Base-by-base conservation (phyloP, 345 rosid species). In the Gynandropsis gynandra region DNA sequence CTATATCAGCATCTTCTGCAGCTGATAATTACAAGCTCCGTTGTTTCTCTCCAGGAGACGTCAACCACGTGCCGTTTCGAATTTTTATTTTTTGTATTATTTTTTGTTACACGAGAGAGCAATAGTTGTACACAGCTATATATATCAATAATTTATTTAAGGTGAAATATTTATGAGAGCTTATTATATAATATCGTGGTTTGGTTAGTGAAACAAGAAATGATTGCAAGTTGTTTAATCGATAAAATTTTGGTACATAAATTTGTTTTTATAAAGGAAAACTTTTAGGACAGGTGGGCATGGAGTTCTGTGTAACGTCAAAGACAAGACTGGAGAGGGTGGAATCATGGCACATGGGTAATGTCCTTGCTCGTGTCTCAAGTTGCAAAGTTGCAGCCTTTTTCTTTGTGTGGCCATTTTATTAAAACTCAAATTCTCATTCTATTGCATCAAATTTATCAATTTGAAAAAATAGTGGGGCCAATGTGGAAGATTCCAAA, bases 271-370 rank as follows among this genome's bases (percentile, higher is more conserved):
- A n/a, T n/a, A n/a, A n/a, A n/a, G n/a, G n/a, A n/a, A n/a, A n/a
- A n/a, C n/a, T 38, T 58, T 35, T 48, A 17, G 38, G 31, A 48
- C 13, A 36, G 4, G 36, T 59, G 40, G 54, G 53, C 16, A 54
- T 10, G 57, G 52, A 38, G 58, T 31, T 29, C 47, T 44, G 58
- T 38, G 58, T 38, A 50, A 42, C 32, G 64, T 52, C 54, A 46
- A 39, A 40, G 65, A 59, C 46, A 59, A 66, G 65, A 59, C 70
- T 66, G 53, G 47, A 52, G 61, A 59, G 41, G 56, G 58, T 47
- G 61, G 65, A 59, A 53, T 66, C 61, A 66, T 53, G 56, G 53
- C 71, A 66, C 71, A 66, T 66, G 65, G 61, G 47, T 66, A 61
- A 59, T 54, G 57, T 54, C 56, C 19, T 46, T 53, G 34, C 65